Percentiles rank a stretch among this genome's conserved stretches.
Evolutionary conservation across 805 yeast genomes (phyloP).

Genomic region (Dipodascus geniculatus): DNA sequence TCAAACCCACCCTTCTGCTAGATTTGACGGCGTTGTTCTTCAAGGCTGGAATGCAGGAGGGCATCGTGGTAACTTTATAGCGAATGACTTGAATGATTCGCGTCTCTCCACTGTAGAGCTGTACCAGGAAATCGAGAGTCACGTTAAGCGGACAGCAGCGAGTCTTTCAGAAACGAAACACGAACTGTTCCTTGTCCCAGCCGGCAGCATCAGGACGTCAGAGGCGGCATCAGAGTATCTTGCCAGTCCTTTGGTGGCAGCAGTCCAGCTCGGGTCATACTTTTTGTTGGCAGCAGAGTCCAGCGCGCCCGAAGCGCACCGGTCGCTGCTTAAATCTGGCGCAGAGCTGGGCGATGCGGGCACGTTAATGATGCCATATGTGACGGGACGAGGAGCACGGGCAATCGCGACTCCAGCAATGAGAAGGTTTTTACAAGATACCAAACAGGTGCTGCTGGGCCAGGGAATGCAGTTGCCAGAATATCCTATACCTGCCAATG

Average conservation of each 20-base stretch:
- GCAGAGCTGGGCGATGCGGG: not conserved
- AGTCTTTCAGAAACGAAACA: too few relatives aligned
- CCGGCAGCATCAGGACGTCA: not conserved
- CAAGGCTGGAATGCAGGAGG: not conserved
- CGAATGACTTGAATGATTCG: not conserved
- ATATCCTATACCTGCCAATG: not conserved
- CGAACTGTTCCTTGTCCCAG: not conserved
- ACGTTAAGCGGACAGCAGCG: not conserved
- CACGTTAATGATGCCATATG: not conserved
- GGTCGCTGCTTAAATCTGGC: not conserved
- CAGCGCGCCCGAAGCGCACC: not conserved
- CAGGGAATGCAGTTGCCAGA: not conserved
- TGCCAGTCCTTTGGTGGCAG: not conserved
- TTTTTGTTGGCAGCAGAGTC: not conserved
- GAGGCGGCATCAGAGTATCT: not conserved
- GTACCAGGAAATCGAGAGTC: not conserved
- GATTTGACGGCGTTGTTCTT: not conserved
- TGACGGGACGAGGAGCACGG: not conserved
- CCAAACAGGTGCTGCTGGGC: not conserved
- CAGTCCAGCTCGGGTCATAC: not conserved
- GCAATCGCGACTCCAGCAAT: not conserved
- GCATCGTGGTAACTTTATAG: not conserved
- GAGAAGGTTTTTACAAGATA: not conserved
- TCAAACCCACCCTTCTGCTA: not conserved
- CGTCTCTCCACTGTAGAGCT: not conserved